These are phyloP conservation scores for Apophysomyces sp. DNA, from an alignment of 371 early-diverging fungal genomes.

Conservation along the genomic window DNA sequence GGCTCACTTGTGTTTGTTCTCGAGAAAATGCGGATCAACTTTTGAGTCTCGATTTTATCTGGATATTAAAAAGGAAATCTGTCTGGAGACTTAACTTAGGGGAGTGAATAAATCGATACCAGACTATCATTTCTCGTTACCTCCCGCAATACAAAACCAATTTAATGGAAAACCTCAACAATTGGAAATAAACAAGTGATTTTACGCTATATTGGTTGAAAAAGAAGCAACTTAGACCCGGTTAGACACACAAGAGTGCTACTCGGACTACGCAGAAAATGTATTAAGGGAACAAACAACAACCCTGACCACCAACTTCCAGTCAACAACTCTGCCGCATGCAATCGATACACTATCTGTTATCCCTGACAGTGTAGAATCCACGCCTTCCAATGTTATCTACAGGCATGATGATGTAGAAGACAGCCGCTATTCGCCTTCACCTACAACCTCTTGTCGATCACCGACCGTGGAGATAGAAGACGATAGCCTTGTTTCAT, in stretches of 20 bases:
- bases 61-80: too few species aligned
- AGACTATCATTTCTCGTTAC: slow-evolving; percentile 13
- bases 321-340: slow-evolving; percentile 15
- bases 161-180: slow-evolving; percentile 7
- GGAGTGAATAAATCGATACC: slow-evolving; percentile 15
- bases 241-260: slow-evolving; percentile 11
- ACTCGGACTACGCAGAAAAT: slow-evolving; percentile 11
- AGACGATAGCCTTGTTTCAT: too few species aligned
- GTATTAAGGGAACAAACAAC: slow-evolving; percentile 13
- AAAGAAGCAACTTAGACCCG: slow-evolving; percentile 9
- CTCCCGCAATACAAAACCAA: slow-evolving; percentile 8
- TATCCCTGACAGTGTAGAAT: slow-evolving; percentile 7
- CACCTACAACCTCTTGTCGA: too few species aligned
- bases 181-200: slow-evolving; percentile 13
- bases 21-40: too few species aligned
- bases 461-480: too few species aligned
- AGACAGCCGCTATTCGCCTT: too few species aligned
- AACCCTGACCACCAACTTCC: slow-evolving; percentile 11
- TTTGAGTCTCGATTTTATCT: too few species aligned
- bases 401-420: too few species aligned
- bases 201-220: slow-evolving; percentile 13
- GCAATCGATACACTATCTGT: slow-evolving; percentile 11
- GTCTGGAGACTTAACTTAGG: too few species aligned
- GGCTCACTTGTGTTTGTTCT: too few species aligned
- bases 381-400: slow-evolving; percentile 4